These are phyloP conservation scores for Fraxinus platypoda DNA, from an alignment of 305 asterid species.

Conservation along the genomic window DNA sequence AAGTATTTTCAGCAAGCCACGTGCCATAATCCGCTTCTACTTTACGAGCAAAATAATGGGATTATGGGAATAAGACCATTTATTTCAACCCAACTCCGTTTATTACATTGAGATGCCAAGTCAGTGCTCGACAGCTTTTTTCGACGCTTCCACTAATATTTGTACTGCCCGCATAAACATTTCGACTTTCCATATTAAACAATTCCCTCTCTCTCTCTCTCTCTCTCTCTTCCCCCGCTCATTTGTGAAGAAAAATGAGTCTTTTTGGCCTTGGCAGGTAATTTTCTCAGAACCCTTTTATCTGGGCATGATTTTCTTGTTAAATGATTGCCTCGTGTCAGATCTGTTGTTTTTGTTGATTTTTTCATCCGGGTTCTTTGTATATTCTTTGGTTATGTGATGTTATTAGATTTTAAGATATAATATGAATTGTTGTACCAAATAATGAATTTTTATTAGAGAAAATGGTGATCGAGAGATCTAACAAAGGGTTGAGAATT, in stretches of 20 bases:
- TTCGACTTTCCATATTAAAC: constrained; percentile 5
- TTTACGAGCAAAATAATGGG: background rate
- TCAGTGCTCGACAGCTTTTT: constrained; percentile 69
- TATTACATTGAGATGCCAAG: constrained; percentile 34
- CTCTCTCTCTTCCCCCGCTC: constrained; percentile 21
- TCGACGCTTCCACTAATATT: constrained; percentile 31
- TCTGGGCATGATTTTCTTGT: constrained; percentile 14
- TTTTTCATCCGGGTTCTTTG: constrained; percentile 6
- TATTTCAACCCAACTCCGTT: background rate
- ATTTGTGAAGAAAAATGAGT: constrained; percentile 57
- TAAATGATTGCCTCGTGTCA: constrained; percentile 22
- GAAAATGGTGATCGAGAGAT: constrained; percentile 12
- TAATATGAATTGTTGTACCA: background rate
- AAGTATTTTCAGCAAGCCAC: background rate
- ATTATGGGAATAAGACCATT: constrained; percentile 6
- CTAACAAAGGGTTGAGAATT: background rate
- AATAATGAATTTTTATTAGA: constrained; percentile 1
- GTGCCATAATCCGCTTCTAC: constrained; percentile 24
- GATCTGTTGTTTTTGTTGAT: constrained; percentile 37
- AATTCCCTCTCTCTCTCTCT: constrained; percentile 22
- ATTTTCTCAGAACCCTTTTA: constrained; percentile 8
- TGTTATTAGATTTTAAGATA: constrained; percentile 2
- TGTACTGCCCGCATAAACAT: constrained; percentile 13
- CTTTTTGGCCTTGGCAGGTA: constrained; percentile 97
- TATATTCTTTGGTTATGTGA: constrained; percentile 12